Base-by-base conservation (phyloP, 108 stramenopile species). In the Conticribra weissflogii region DNA sequence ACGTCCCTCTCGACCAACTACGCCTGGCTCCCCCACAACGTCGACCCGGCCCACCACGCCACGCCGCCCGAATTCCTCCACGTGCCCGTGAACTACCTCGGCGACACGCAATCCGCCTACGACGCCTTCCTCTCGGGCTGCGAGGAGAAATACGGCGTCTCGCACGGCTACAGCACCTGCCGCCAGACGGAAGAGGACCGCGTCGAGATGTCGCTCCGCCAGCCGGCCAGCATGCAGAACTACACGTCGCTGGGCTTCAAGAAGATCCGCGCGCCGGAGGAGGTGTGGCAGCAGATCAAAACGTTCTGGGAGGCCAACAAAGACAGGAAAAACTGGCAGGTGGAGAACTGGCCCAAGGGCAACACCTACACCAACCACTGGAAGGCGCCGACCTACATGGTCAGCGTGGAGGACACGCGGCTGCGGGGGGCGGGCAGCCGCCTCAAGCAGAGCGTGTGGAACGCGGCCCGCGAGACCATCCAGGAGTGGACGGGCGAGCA, bases 401-500 rank as follows among this genome's bases (percentile, higher is more conserved):
- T 90, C 22, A 82, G 72, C 60, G 86, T 94, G 22, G 90, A 91
- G 54, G 85, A 94, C 59, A 52, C 32, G 3, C 17, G 51, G 24
- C 60, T 90, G 16, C 78, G 85, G 8, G 87, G 89, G 8, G 86
- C 86, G 2, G 91, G 93, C n/a, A 25, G 34, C 29, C 25, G 29
- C 9, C n/a, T 94, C 15, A 94, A 94, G 59, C 67, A 82, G 34
- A 30, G 53, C 1, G 81, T 95, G 24, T 92, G 91, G 93, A 72
- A 84, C 66, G 89, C 86, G 5, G 89, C 95, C 3, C 57, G 68
- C 21, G 71, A 78, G 15, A 74, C 85, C 27, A 84, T 98, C 59
- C 79, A 90, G 63, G 88, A 89, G 52, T 91, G 97, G 97, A 90
- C 95, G 0, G 94, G 94, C 16, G 71, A 92, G 54, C 87, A 90